Evolutionary conservation across 768 basidiomycete species (phyloP), one percentile per base, ranked within the genome.

Genomic region (Lentinula edodes): DNA sequence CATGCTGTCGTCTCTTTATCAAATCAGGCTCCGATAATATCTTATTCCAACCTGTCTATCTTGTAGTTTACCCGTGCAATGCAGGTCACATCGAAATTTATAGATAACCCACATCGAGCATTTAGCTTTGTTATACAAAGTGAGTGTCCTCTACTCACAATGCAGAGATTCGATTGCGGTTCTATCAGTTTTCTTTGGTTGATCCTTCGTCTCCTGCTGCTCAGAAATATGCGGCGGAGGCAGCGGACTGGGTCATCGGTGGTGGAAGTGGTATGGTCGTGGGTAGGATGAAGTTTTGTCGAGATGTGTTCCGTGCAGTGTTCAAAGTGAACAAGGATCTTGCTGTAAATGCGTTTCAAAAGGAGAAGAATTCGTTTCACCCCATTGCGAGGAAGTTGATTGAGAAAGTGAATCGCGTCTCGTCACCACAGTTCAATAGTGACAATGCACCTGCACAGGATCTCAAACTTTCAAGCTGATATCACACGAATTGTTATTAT

Each of bases 241-340:
- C 87, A 0, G 82, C 78, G 0, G 76, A 81, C 32, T 92, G 91
- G 90, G 82, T 91, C 20, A 80, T 85, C 12, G 90, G 87, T 2
- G 74, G 86, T 65, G 84, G 77, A 28, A 80, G 79, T 28, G 85
- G 82, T 0, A 73, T 83, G 32, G 75, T 93, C 60, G 88, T 90
- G 66, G 91, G 91, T 10, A 78, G 91, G 36, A 91, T 92, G 90
- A 92, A 93, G 70, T 91, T 91, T 75, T 92, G 91, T 71, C 73
- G 91, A 52, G 87, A 89, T 0, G 73, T 83, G n/a, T n/a, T n/a
- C n/a, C n/a, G n/a, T n/a, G n/a, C n/a, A 0, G 80, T 85, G 18
- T 72, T 69, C 35, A 78, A 78, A 61, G 86, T 86, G 20, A 76
- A 92, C 66, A 67, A 70, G 52, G 66, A 68, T 39, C 72, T 90